A percentile compares a stretch with the other conserved stretches of the same genome.
Conservation (phyloP, 1,139 yeast genomes). For the Yamadazyma aaseri region DNA sequence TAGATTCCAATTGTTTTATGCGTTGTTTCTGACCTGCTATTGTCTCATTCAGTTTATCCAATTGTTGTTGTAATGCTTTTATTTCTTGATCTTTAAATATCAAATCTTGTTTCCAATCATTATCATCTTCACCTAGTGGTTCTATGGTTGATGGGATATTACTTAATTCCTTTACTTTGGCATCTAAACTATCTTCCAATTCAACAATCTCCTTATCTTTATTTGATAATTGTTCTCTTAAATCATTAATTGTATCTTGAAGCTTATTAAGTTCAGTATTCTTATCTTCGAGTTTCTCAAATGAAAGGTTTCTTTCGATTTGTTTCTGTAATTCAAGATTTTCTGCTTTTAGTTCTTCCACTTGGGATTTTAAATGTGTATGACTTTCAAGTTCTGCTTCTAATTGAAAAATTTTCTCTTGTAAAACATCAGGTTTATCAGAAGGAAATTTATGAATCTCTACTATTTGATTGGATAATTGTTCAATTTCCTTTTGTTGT, state of each 20-base stretch:
- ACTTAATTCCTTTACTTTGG: constrained; percentile 8
- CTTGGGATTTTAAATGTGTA: constrained; percentile 4
- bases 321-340: constrained; percentile 14
- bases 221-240: constrained; percentile 20
- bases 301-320: constrained; percentile 13
- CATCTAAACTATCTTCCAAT: constrained; percentile 10
- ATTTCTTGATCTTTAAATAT: constrained; percentile 17
- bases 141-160: background rate
- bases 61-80: constrained; percentile 17
- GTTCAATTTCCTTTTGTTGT: constrained; percentile 11
- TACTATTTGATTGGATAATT: constrained; percentile 12
- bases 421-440: constrained; percentile 5
- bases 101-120: constrained; percentile 13
- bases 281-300: constrained; percentile 17
- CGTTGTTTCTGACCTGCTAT: constrained; percentile 12
- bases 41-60: constrained; percentile 13
- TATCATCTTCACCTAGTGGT: constrained; percentile 1
- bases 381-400: constrained; percentile 9
- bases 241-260: constrained; percentile 20
- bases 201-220: constrained; percentile 13
- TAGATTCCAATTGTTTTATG: constrained; percentile 11
- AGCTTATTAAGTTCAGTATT: constrained; percentile 13
- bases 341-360: constrained; percentile 9
- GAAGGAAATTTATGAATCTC: constrained; percentile 14
- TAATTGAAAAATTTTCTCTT: constrained; percentile 6